Evolutionary conservation across 352 stramenopile genomes (phyloP).

Genomic region (Globisporangium viniferum): DNA sequence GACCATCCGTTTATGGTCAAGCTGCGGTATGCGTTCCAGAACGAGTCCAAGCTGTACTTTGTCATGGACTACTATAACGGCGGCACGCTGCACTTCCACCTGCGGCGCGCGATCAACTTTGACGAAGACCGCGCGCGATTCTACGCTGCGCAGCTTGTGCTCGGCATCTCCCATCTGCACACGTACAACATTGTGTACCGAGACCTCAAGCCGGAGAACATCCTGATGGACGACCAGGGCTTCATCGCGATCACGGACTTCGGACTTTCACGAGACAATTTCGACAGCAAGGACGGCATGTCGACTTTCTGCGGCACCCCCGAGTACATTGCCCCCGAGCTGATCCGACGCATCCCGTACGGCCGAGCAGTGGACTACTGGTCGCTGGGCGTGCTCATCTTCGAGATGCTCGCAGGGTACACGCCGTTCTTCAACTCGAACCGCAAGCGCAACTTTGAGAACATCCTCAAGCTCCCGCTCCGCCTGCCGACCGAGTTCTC

Average conservation of each 20-base stretch:
- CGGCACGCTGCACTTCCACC: conserved; percentile 80
- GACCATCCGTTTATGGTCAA: conserved; percentile 87
- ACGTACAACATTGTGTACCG: conserved; percentile 86
- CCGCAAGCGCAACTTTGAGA: conserved; percentile 84
- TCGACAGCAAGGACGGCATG: conserved; percentile 75
- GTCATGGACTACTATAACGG: conserved; percentile 90
- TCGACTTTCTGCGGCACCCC: conserved; percentile 90
- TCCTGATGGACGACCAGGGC: conserved; percentile 78
- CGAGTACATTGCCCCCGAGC: conserved; percentile 91
- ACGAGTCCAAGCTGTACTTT: conserved; percentile 81
- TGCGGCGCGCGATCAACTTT: conserved; percentile 70
- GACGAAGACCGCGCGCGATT: conserved; percentile 61
- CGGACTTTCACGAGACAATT: conserved; percentile 76
- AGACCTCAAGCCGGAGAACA: conserved; percentile 86
- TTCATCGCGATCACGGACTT: conserved; percentile 89
- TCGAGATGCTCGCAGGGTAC: conserved; percentile 79
- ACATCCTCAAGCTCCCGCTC: conserved; percentile 78
- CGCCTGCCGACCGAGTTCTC: conserved; percentile 76
- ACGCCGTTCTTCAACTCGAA: conserved; percentile 81
- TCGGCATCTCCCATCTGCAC: conserved; percentile 80
- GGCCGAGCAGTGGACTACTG: conserved; percentile 87
- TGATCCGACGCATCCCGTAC: conserved; percentile 73
- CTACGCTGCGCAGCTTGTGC: conserved; percentile 81
- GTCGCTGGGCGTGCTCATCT: conserved; percentile 83
- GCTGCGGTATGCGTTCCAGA: conserved; percentile 86